Evolutionary conservation across 2,329 filamentous ascomycete species (phyloP).

Genomic region (Malbranchea cinnamomea): DNA sequence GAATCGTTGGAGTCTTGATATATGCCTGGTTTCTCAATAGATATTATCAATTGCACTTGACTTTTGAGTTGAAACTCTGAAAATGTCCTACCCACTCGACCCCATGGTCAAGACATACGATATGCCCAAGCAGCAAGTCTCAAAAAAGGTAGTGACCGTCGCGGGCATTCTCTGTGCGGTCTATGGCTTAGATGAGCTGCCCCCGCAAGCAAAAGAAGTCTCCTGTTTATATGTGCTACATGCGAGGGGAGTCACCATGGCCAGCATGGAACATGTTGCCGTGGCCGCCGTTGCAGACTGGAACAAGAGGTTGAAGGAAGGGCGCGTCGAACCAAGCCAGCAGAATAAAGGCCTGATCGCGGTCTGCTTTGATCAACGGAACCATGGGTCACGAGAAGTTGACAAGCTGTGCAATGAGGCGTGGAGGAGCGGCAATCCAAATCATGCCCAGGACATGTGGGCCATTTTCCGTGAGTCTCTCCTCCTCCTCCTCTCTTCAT

Average conservation of each 20-base stretch:
- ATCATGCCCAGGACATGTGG: slow-evolving; percentile 88
- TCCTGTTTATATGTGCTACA: slow-evolving; percentile 88
- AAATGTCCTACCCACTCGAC: slow-evolving; percentile 24
- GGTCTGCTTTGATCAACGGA: slow-evolving; percentile 79
- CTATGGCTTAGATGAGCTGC: slow-evolving; percentile 65
- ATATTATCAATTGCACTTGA: too few relatives aligned
- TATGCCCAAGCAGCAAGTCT: slow-evolving; percentile 31
- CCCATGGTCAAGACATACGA: slow-evolving; percentile 17
- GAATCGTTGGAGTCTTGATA: too few relatives aligned
- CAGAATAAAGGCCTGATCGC: slow-evolving; percentile 53
- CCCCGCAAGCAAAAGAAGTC: slow-evolving; percentile 38
- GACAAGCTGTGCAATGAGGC: slow-evolving; percentile 54
- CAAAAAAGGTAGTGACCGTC: slow-evolving; percentile 53
- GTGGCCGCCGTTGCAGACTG: slow-evolving; percentile 53
- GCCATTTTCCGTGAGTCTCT: slow-evolving; percentile 46
- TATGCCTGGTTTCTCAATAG: too few relatives aligned
- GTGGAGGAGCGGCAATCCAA: slow-evolving; percentile 65
- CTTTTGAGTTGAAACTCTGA: too few relatives aligned
- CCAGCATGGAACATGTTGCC: slow-evolving; percentile 63
- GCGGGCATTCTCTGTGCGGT: slow-evolving; percentile 65
- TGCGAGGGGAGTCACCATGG: slow-evolving; percentile 54
- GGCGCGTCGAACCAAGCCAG: slow-evolving; percentile 14
- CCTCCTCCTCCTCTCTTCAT: not conserved
- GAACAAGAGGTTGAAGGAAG: slow-evolving; percentile 34
- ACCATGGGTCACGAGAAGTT: slow-evolving; percentile 66